phyloP scores from a whole-genome alignment of 352 stramenopile genomes.

The Pythium rishiriense region DNA sequence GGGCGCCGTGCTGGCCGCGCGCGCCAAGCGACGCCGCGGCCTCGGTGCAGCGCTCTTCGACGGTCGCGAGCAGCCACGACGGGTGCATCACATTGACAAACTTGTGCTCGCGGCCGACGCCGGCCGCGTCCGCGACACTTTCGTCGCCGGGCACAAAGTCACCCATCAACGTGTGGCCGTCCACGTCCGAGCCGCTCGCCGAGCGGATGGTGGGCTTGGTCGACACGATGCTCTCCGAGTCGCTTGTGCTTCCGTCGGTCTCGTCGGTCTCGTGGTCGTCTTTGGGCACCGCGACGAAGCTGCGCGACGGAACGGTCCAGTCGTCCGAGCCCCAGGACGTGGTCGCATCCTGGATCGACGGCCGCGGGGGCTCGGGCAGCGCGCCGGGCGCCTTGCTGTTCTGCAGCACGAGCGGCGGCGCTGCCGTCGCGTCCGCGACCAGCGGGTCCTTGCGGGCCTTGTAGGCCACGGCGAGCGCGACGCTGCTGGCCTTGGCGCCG shows the following conservation, averaged over 20 bases:
- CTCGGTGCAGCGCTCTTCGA: conserved; percentile 57
- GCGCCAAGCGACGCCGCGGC: conserved; percentile 36
- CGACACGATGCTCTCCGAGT: neutral
- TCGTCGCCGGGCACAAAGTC: neutral
- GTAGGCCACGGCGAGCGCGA: conserved; percentile 59
- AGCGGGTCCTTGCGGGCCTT: conserved; percentile 30
- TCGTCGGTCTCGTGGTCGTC: conserved; percentile 8
- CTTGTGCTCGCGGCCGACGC: conserved; percentile 24
- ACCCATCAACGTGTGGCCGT: neutral
- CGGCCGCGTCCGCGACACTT: neutral
- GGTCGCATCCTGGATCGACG: conserved; percentile 21
- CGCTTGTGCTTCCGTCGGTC: neutral
- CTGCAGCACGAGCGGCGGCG: conserved; percentile 10
- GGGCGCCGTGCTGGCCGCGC: conserved; percentile 15
- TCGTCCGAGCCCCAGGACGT: conserved; percentile 15
- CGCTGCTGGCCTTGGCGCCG: conserved; percentile 48
- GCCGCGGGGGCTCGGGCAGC: conserved; percentile 1
- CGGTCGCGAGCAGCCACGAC: conserved; percentile 71
- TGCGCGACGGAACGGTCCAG: conserved; percentile 16
- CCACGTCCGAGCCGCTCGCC: neutral
- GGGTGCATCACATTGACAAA: conserved; percentile 80
- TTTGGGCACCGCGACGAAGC: neutral
- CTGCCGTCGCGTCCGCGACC: neutral
- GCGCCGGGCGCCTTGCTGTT: conserved; percentile 4
- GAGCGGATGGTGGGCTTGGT: neutral